A percentile compares a stretch with the other conserved stretches of the same genome.
phyloP scores from a whole-genome alignment of 768 basidiomycete species.

The Lactarius sanguifluus region DNA sequence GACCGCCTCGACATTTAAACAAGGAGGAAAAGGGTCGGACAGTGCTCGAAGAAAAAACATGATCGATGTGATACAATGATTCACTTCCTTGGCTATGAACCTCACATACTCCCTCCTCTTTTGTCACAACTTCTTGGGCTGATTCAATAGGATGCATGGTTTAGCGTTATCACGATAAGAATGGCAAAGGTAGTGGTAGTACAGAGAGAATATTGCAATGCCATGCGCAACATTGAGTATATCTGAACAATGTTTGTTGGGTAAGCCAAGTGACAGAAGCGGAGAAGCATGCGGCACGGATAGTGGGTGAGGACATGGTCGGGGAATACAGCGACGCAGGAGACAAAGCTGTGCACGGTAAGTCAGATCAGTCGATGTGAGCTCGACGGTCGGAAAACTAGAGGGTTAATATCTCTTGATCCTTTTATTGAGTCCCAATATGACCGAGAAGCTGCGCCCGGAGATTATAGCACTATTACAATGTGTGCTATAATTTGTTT shows the following conservation, averaged over 20 bases:
- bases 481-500: too few species aligned
- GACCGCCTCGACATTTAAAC: background rate
- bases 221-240: constrained; percentile 2
- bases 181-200: too few species aligned
- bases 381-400: too few species aligned
- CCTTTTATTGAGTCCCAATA: constrained; percentile 18
- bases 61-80: constrained; percentile 19
- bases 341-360: constrained; percentile 12
- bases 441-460: background rate
- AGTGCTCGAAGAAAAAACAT: constrained; percentile 5
- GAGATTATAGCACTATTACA: too few species aligned
- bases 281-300: background rate
- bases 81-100: background rate
- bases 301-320: constrained; percentile 27
- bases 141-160: constrained; percentile 4
- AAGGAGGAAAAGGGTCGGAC: background rate
- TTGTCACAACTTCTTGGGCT: background rate
- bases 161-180: background rate
- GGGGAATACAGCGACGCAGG: constrained; percentile 12
- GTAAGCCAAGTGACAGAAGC: background rate
- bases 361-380: background rate
- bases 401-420: background rate
- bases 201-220: constrained; percentile 18
- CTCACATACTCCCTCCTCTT: background rate
- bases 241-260: background rate